Base-by-base conservation (phyloP, 1,139 yeast species). In the Sugiyamaella pinicola region DNA sequence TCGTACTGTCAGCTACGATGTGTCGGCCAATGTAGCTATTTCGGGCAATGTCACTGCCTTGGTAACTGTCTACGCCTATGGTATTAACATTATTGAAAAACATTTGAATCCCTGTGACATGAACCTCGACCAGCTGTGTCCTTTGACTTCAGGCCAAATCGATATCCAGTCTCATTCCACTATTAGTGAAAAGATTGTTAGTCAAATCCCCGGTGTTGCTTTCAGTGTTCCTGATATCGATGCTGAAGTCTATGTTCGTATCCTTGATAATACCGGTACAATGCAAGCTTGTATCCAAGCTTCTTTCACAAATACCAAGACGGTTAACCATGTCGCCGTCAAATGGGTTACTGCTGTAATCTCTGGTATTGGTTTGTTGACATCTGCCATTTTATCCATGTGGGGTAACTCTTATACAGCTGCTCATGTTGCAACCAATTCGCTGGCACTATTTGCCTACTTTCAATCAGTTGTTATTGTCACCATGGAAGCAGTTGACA, bases 321-420 rank as follows among this genome's bases (percentile, higher is more conserved):
- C 98, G 1, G 99, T 93, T 41, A 91, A 90, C 70, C 91, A 96
- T 33, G 84, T 84, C 62, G 89, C 90, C 60, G 98, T 96, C 26
- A 82, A 96, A 37, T 93, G 99, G 99, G 97, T 96, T 31, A 91
- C 95, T 58, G 99, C 99, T 10, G 90, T 93, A 34, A 80, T 95
- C 53, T 81, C 97, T 0, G 98, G 98, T 49, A 72, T 89, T 49
- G 98, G 98, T 60, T 79, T 93, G 51, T 72, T 91, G 51, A 85
- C 95, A 8, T 86, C 96, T 1, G 95, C 96, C 39, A 80, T 91
- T 51, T 82, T 91, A 39, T 87, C 96, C 0, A 85, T 90, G 45
- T 79, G 87, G 66, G 98, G 99, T 15, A 95, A 89, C 67, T 87
- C 96, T 29, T 83, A 84, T 61, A 89, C 98, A 3, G 96, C 99